These are phyloP conservation scores for Ambrosiella beaveri DNA, from an alignment of 2,329 filamentous ascomycete species.

Conservation along the genomic window DNA sequence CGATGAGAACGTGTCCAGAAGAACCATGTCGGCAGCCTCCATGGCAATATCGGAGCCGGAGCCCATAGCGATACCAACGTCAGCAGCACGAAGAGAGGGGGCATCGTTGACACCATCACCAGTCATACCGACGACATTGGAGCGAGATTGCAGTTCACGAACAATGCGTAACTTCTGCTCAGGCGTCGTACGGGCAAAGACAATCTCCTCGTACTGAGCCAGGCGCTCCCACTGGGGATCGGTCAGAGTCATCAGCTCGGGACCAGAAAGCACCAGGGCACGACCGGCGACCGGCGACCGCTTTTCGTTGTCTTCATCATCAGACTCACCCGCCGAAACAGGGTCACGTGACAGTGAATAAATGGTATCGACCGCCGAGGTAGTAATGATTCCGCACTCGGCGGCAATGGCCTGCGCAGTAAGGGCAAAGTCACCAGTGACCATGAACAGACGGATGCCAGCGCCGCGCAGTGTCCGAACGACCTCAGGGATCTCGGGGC, in stretches of 20 bases:
- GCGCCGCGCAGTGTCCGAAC: conserved; percentile 81
- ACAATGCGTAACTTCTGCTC: conserved; percentile 92
- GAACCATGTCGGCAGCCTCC: conserved; percentile 93
- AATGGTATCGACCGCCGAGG: conserved; percentile 32
- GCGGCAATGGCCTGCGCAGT: conserved; percentile 69
- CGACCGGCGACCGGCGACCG: conserved; percentile 18
- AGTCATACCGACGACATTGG: conserved; percentile 97
- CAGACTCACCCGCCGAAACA: conserved; percentile 33
- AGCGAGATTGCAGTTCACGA: conserved; percentile 79
- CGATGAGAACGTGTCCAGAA: conserved; percentile 96
- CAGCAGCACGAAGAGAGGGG: conserved; percentile 91
- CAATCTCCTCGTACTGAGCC: conserved; percentile 48
- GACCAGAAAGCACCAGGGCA: conserved; percentile 46
- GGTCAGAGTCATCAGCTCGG: conserved; percentile 47
- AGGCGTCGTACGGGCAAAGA: conserved; percentile 93
- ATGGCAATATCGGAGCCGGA: conserved; percentile 95
- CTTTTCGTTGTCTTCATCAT: conserved; percentile 16
- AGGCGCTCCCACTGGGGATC: conserved; percentile 53
- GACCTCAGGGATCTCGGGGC: conserved; percentile 72
- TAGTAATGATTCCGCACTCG: conserved; percentile 65
- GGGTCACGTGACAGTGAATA: conserved; percentile 36
- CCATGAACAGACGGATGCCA: conserved; percentile 91
- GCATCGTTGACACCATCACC: conserved; percentile 98
- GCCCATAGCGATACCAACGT: conserved; percentile 98
- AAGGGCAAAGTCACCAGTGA: conserved; percentile 80